Percentiles rank a stretch among this genome's conserved stretches.
Evolutionary conservation across 257 asterid genomes (phyloP).

Genomic region (Cordia subcordata): DNA sequence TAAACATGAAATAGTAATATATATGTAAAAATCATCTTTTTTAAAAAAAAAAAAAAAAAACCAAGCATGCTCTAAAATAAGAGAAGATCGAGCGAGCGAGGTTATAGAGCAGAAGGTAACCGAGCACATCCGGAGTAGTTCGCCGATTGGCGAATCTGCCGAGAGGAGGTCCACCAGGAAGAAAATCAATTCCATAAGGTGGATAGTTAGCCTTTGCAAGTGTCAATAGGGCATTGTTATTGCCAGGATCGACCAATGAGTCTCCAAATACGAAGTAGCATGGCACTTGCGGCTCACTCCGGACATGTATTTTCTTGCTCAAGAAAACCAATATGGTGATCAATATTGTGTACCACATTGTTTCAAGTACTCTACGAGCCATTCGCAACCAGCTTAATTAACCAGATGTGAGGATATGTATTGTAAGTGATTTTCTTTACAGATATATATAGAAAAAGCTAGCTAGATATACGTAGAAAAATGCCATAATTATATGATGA

Average conservation of each 20-base stretch:
- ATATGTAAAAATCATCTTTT: too few relatives aligned
- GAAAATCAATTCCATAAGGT: conserved; percentile 61
- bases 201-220: conserved; percentile 37
- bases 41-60: too few relatives aligned
- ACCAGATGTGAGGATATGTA: too few relatives aligned
- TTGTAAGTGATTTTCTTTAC: too few relatives aligned
- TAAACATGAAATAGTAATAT: too few relatives aligned
- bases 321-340: too few relatives aligned
- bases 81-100: neutral
- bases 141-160: conserved; percentile 48
- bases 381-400: too few relatives aligned
- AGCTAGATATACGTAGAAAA: too few relatives aligned
- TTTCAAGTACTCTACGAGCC: too few relatives aligned
- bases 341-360: neutral
- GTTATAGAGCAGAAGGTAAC: conserved; percentile 11
- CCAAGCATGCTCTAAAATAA: neutral
- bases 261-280: conserved; percentile 46
- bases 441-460: too few relatives aligned
- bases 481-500: too few relatives aligned
- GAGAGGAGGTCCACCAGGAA: conserved; percentile 38
- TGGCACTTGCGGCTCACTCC: conserved; percentile 42
- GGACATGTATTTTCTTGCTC: too few relatives aligned
- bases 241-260: conserved; percentile 53
- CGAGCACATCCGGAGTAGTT: conserved; percentile 33
- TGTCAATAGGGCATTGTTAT: conserved; percentile 39